phyloP scores from a whole-genome alignment of 129 eudicot species.

The Helianthus tuberosus region DNA sequence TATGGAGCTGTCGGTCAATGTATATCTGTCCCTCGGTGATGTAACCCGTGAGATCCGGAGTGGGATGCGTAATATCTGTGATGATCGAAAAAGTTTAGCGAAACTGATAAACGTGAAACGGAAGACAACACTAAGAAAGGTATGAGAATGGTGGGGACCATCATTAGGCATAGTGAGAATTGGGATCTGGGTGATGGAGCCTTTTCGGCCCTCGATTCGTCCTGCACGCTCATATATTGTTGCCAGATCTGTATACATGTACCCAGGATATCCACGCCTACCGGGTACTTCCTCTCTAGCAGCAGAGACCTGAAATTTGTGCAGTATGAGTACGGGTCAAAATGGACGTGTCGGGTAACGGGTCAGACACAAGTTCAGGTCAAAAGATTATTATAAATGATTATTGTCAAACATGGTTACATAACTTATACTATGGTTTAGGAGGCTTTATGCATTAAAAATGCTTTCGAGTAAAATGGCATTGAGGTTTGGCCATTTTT shows the following conservation, averaged over 20 bases:
- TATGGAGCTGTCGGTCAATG: slow-evolving; percentile 91
- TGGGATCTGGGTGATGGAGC: slow-evolving; percentile 97
- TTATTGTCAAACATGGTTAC: not conserved
- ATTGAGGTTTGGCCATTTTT: no score
- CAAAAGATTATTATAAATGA: not conserved
- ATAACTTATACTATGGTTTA: not conserved
- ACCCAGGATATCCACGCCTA: slow-evolving; percentile 99
- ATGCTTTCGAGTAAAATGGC: not conserved
- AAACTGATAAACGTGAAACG: not conserved
- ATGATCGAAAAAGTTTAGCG: slow-evolving; percentile 7
- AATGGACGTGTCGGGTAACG: not conserved
- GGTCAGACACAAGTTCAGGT: not conserved
- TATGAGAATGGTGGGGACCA: slow-evolving; percentile 40
- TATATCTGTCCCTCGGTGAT: slow-evolving; percentile 98
- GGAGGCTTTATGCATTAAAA: not conserved
- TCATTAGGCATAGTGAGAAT: slow-evolving; percentile 97
- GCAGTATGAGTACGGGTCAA: not conserved
- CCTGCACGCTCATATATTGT: slow-evolving; percentile 98
- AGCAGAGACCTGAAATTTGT: slow-evolving; percentile 76
- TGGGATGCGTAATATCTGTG: slow-evolving; percentile 97
- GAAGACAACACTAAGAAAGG: not conserved
- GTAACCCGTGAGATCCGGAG: slow-evolving; percentile 99
- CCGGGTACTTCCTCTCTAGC: slow-evolving; percentile 99
- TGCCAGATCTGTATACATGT: slow-evolving; percentile 99
- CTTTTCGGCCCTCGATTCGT: slow-evolving; percentile 95